These are phyloP conservation scores for Colletotrichum coccodes DNA, from an alignment of 2,329 filamentous ascomycete species.

Conservation along the genomic window DNA sequence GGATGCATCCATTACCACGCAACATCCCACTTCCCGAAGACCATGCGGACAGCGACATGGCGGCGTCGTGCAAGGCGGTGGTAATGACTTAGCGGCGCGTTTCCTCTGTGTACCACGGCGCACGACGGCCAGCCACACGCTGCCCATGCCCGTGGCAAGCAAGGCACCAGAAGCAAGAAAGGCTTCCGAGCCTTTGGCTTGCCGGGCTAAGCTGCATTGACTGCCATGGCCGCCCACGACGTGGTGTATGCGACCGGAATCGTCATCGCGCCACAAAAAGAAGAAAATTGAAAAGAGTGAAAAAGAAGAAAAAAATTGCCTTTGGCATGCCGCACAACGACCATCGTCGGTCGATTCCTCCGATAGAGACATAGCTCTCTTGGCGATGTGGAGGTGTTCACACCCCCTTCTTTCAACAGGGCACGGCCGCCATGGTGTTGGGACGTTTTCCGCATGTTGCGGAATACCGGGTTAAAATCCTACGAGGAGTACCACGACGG, in stretches of 20 bases:
- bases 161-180: neutral
- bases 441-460: constrained; percentile 23
- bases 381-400: constrained; percentile 10
- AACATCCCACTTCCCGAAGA: constrained; percentile 24
- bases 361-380: constrained; percentile 16
- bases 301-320: no score
- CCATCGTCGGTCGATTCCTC: constrained; percentile 15
- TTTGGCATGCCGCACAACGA: neutral
- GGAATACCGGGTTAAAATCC: constrained; percentile 1
- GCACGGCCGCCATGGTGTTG: constrained; percentile 21
- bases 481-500: neutral
- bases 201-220: neutral
- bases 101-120: neutral
- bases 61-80: neutral
- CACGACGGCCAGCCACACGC: constrained; percentile 9
- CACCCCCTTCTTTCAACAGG: constrained; percentile 9
- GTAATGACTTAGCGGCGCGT: neutral
- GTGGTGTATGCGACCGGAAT: constrained; percentile 8
- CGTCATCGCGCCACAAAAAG: neutral
- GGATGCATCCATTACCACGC: constrained; percentile 21
- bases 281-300: no score
- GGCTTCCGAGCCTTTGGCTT: constrained; percentile 16
- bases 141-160: constrained; percentile 11
- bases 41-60: constrained; percentile 5
- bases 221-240: neutral